A percentile compares a stretch with the other conserved stretches of the same genome.
Conservation (phyloP, 192 early-diverging fungal genomes). For the Coemansia sp. region DNA sequence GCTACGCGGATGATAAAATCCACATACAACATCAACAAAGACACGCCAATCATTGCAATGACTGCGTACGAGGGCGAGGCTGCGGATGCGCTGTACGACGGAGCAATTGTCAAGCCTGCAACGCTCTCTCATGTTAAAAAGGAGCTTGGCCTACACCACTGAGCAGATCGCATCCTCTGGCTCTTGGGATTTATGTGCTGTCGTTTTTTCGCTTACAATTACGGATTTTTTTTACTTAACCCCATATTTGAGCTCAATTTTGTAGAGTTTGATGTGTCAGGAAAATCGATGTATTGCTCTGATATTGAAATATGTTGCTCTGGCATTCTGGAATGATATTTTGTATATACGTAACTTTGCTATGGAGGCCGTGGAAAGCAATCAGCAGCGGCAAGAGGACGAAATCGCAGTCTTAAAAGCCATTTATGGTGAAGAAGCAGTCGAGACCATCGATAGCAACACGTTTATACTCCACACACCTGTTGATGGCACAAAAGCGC, state of each 20-base stretch:
- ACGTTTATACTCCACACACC: conserved; percentile 41
- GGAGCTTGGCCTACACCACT: conserved; percentile 5
- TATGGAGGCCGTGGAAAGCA: conserved; percentile 29
- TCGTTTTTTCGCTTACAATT: too few species aligned
- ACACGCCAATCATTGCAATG: conserved; percentile 80
- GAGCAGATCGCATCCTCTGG: neutral
- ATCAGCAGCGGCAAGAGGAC: conserved; percentile 48
- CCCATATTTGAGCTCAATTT: too few species aligned
- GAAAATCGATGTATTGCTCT: too few species aligned
- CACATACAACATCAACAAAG: conserved; percentile 81
- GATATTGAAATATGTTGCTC: too few species aligned
- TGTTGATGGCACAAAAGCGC: conserved; percentile 24
- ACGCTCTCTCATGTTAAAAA: conserved; percentile 21
- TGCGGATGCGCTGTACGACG: conserved; percentile 36
- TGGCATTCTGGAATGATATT: too few species aligned
- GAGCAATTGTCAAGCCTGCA: conserved; percentile 35
- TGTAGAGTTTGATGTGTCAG: too few species aligned
- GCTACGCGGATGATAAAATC: conserved; percentile 95
- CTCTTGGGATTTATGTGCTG: neutral
- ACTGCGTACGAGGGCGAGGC: conserved; percentile 72
- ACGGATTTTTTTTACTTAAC: too few species aligned
- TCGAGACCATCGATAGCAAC: conserved; percentile 17
- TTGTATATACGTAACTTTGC: neutral
- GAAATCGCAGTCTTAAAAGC: conserved; percentile 51
- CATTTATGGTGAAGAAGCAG: conserved; percentile 46